Conservation (phyloP, 768 basidiomycete species). For the Holtermannia corniformis region DNA sequence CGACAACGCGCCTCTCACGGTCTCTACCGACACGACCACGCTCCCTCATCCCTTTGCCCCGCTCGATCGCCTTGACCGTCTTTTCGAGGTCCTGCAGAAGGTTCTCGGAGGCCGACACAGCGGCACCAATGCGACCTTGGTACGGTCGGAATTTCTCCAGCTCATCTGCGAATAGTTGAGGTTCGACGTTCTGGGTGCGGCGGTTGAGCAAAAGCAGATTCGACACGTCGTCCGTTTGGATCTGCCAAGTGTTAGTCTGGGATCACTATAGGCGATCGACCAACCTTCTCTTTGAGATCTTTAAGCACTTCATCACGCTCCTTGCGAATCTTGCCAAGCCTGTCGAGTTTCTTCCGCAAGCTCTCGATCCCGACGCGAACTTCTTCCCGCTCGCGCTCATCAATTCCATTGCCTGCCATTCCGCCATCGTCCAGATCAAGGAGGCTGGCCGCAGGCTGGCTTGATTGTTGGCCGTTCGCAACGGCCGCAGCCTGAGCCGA, state of each 20-base stretch:
- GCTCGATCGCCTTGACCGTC: slow-evolving; percentile 65
- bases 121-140: slow-evolving; percentile 68
- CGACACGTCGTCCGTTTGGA: slow-evolving; percentile 94
- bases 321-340: slow-evolving; percentile 69
- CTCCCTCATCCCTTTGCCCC: slow-evolving; percentile 63
- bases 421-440: slow-evolving; percentile 58
- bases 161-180: slow-evolving; percentile 80
- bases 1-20: slow-evolving; percentile 67
- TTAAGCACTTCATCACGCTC: slow-evolving; percentile 80
- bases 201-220: slow-evolving; percentile 85
- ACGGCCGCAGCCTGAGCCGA: slow-evolving; percentile 19
- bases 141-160: slow-evolving; percentile 93
- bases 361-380: slow-evolving; percentile 59
- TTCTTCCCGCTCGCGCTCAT: slow-evolving; percentile 55
- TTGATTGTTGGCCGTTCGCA: slow-evolving; percentile 49
- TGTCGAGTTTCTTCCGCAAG: slow-evolving; percentile 67
- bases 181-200: slow-evolving; percentile 70
- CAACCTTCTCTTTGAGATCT: slow-evolving; percentile 91
- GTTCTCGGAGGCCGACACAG: slow-evolving; percentile 65
- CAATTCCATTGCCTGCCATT: slow-evolving; percentile 46
- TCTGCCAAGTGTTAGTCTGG: slow-evolving; percentile 45
- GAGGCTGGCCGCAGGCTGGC: slow-evolving; percentile 44
- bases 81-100: slow-evolving; percentile 63
- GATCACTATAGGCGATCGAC: slow-evolving; percentile 2
- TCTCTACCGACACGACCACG: slow-evolving; percentile 74